Evolutionary conservation across 1,284 basidiomycete species (phyloP).

Genomic region (Sparassis latifolia): DNA sequence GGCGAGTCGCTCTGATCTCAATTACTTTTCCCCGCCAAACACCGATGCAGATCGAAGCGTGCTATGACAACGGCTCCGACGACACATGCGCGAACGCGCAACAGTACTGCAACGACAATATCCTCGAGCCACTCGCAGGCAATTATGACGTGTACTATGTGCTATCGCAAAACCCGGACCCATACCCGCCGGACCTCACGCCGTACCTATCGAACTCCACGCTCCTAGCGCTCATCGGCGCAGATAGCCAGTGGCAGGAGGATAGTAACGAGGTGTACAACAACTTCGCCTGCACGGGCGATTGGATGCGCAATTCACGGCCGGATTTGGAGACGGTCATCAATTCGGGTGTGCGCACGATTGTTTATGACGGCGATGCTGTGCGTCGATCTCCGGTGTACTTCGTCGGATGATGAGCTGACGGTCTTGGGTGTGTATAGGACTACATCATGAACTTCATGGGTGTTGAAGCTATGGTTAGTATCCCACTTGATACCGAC

Average conservation of each 20-base stretch:
- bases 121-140: slow-evolving; percentile 44
- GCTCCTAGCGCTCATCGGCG: slow-evolving; percentile 39
- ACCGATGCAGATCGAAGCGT: slow-evolving; percentile 37
- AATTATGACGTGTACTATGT: slow-evolving; percentile 49
- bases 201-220: slow-evolving; percentile 32
- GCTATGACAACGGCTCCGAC: slow-evolving; percentile 41
- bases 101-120: slow-evolving; percentile 46
- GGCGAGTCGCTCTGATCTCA: slow-evolving; percentile 22
- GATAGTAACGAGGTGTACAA: slow-evolving; percentile 41
- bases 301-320: slow-evolving; percentile 58
- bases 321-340: slow-evolving; percentile 53
- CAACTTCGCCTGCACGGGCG: slow-evolving; percentile 53
- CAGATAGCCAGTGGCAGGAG: slow-evolving; percentile 40
- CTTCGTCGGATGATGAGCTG: slow-evolving; percentile 1
- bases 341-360: slow-evolving; percentile 48
- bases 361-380: slow-evolving; percentile 52
- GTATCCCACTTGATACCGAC: background rate
- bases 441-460: slow-evolving; percentile 57
- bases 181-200: slow-evolving; percentile 45
- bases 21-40: too few species aligned
- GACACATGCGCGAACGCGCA: slow-evolving; percentile 49
- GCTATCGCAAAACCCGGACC: slow-evolving; percentile 37
- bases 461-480: slow-evolving; percentile 57
- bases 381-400: slow-evolving; percentile 25
- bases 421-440: slow-evolving; percentile 16